Conservation (phyloP, 495 filamentous ascomycete genomes). For the Neurospora terricola region DNA sequence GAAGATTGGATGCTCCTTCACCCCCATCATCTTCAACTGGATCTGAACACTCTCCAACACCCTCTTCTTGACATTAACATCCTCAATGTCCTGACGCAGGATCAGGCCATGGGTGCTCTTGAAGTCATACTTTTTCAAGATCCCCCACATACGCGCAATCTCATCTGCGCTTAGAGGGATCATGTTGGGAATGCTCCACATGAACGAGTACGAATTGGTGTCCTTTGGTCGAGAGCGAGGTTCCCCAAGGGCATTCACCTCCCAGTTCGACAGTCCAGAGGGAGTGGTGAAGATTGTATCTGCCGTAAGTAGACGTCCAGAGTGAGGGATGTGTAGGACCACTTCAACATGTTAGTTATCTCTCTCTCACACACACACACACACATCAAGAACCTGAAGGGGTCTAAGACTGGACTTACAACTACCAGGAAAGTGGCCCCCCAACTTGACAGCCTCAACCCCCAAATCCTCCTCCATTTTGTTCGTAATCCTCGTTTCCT, state of each 20-base stretch:
- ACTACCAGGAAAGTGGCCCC: conserved; percentile 68
- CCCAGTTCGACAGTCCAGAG: conserved; percentile 35
- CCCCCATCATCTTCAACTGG: conserved; percentile 49
- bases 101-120: conserved; percentile 58
- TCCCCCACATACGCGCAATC: conserved; percentile 42
- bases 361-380: neutral
- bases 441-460: conserved; percentile 53
- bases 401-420: conserved; percentile 1
- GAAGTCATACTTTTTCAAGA: conserved; percentile 49
- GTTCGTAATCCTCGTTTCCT: conserved; percentile 23
- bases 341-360: conserved; percentile 13
- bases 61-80: conserved; percentile 45
- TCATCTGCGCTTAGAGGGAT: conserved; percentile 56
- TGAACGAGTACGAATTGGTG: conserved; percentile 57
- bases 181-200: conserved; percentile 75
- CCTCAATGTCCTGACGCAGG: conserved; percentile 46
- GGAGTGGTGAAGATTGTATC: conserved; percentile 63
- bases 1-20: conserved; percentile 35
- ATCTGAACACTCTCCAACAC: conserved; percentile 70
- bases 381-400: neutral
- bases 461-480: conserved; percentile 36
- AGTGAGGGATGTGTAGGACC: conserved; percentile 42
- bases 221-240: conserved; percentile 38
- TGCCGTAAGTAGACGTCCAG: conserved; percentile 52
- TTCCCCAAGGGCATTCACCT: conserved; percentile 19